Conservation (phyloP, 331 rosid genomes). For the Erythrophleum ivorense region DNA sequence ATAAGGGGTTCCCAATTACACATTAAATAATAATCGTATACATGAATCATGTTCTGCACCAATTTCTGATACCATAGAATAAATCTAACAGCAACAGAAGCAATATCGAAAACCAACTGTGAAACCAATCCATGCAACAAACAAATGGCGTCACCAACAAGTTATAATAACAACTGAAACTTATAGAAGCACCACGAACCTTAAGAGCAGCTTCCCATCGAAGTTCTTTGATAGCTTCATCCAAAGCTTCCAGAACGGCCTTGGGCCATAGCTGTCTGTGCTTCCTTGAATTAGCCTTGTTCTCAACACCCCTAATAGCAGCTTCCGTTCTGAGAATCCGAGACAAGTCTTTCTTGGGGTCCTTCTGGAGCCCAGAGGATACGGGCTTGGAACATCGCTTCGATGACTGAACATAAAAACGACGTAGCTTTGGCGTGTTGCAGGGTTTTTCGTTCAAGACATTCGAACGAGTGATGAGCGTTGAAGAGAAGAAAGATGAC, state of each 20-base stretch:
- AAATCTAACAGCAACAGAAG: background rate
- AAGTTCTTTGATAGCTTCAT: constrained; percentile 64
- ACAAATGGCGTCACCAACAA: background rate
- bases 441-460: constrained; percentile 13
- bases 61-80: background rate
- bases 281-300: constrained; percentile 69
- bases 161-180: background rate
- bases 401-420: constrained; percentile 37
- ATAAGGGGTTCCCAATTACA: background rate
- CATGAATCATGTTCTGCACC: background rate
- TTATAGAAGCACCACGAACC: constrained; percentile 49
- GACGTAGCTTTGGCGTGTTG: constrained; percentile 26
- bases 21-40: background rate
- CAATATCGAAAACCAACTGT: background rate
- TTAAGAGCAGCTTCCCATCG: constrained; percentile 72
- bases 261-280: constrained; percentile 77
- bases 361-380: constrained; percentile 56
- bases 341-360: constrained; percentile 68
- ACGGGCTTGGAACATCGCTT: constrained; percentile 50
- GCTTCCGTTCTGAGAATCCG: constrained; percentile 84
- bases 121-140: background rate
- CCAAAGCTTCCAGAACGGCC: constrained; percentile 79
- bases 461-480: constrained; percentile 38
- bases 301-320: constrained; percentile 66
- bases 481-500: constrained; percentile 38